phyloP scores from a whole-genome alignment of 352 stramenopile species.

The Phytopythium delawarense region DNA sequence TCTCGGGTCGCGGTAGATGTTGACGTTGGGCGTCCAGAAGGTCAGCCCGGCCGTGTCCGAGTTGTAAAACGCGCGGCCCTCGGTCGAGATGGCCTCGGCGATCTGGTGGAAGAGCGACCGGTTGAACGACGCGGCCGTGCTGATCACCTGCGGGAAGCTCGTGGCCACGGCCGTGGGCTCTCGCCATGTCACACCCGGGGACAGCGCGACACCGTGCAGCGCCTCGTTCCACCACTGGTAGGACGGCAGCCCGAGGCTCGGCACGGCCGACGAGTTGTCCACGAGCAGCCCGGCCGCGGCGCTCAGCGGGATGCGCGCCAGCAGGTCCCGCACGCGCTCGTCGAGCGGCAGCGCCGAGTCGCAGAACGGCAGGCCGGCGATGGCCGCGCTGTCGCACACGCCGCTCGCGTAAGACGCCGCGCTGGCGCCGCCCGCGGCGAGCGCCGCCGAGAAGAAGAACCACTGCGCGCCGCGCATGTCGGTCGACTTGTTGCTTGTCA shows the following conservation, averaged over 20 bases:
- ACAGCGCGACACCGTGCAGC: slow-evolving; percentile 82
- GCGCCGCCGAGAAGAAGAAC: neutral
- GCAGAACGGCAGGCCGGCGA: slow-evolving; percentile 63
- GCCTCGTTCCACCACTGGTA: slow-evolving; percentile 91
- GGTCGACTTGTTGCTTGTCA: neutral
- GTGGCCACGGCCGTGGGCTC: slow-evolving; percentile 64
- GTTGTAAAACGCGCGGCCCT: slow-evolving; percentile 84
- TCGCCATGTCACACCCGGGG: slow-evolving; percentile 56
- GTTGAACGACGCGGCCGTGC: slow-evolving; percentile 82
- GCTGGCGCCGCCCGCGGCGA: neutral
- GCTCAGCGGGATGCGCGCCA: slow-evolving; percentile 54
- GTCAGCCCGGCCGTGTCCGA: slow-evolving; percentile 68
- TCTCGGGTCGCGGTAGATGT: slow-evolving; percentile 90
- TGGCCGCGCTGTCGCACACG: slow-evolving; percentile 43
- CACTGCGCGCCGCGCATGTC: neutral
- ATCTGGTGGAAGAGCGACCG: slow-evolving; percentile 75
- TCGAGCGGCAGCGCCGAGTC: slow-evolving; percentile 40
- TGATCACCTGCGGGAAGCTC: slow-evolving; percentile 86
- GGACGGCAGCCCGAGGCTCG: slow-evolving; percentile 33
- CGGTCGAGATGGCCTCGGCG: slow-evolving; percentile 71
- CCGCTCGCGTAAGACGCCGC: slow-evolving; percentile 10
- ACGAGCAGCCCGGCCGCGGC: slow-evolving; percentile 69
- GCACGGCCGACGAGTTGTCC: slow-evolving; percentile 42
- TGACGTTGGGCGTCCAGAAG: slow-evolving; percentile 93
- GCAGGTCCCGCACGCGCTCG: slow-evolving; percentile 61